Base-by-base conservation (phyloP, 2,329 filamentous ascomycete genomes). In the Penicillium aurantiogriseum region DNA sequence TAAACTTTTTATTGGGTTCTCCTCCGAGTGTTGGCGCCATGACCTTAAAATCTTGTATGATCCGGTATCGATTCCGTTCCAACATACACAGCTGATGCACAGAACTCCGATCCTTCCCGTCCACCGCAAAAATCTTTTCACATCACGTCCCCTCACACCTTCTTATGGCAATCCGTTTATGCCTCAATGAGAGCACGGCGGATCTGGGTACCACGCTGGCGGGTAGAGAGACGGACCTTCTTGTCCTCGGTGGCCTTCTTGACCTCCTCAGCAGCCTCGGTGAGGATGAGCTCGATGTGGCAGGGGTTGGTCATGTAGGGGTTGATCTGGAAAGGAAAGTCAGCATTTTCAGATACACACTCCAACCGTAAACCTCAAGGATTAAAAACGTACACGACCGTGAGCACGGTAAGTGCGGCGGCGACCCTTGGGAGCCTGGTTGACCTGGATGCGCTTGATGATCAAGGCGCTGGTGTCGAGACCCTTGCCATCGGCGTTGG, bases 381-480 rank as follows among this genome's bases (percentile, higher is more conserved):
- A 52, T 54, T 56, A 72, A 56, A 57, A 72, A 91, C 92, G 75
- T 95, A 97, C 93, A 85, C 94, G 92, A 88, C 94, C 94, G 87
- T 99, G 94, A 68, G 95, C 95, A 88, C 94, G 92, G 90, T 99
- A 99, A 78, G 94, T 99, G 81, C 94, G 89, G 84, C 94, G 88
- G 79, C 94, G 89, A 87, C 97, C 93, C 89, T 97, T 97, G 76
- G 94, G 94, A 73, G 94, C 95, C 87, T 99, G 94, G 91, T 99
- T 99, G 87, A 99, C 94, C 86, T 99, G 94, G 84, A 99, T 99
- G 90, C 97, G 95, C 91, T 97, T 97, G 84, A 99, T 90, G 78
- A 97, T 83, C 77, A 99, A 85, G 86, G 95, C 95, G 83, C 88
- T 88, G 77, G 92, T 97, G 83, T 99, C 92, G 76, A 96, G 91